Evolutionary conservation across 2,329 filamentous ascomycete genomes (phyloP), one percentile per base, ranked within the genome.

Genomic region (Rachicladosporium sp.): DNA sequence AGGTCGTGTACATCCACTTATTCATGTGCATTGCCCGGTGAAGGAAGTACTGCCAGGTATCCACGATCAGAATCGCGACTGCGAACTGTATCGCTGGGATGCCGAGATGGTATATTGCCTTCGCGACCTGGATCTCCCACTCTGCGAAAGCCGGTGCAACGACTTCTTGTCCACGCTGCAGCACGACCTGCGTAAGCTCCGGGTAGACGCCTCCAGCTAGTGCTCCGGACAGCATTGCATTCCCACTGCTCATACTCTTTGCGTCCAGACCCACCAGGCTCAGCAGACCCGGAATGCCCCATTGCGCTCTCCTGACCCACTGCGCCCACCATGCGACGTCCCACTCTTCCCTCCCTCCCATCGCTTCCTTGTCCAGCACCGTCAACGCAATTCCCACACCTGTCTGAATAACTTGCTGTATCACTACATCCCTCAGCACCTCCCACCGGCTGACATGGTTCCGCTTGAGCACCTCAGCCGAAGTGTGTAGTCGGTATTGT

Each of bases 31-130:
- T 98, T 42, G 82, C 75, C 31, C 91, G 85, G 64, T 98, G 91
- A 53, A 89, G 73, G 65, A 95, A 94, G 66, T 98, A 98, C 60
- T 98, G 89, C 91, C 91, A 98, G 33, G 87, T 91, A 64, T 98
- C 91, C 50, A 96, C 74, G 48, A 93, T 69, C 47, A 76, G 65
- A 44, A 89, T 73, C 15, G 80, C 91, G 36, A 83, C 55, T 42
- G 74, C 65, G 56, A 94, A 83, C 60, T 96, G 89, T 36, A 89
- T 40, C 3, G 67, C 71, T 1, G 91, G 91, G 46, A 96, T 71
- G 31, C 80, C 58, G 46, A 78, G 65, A 70, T 83, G 82, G 67
- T 96, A 96, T 48, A 94, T 75, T 44, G 74, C 68, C 61, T 80
- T 82, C 32, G 86, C 91, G 29, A 76, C 62, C 23, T 70, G 48